Conservation (phyloP, 2,329 filamentous ascomycete genomes). For the Penicillium palitans region DNA sequence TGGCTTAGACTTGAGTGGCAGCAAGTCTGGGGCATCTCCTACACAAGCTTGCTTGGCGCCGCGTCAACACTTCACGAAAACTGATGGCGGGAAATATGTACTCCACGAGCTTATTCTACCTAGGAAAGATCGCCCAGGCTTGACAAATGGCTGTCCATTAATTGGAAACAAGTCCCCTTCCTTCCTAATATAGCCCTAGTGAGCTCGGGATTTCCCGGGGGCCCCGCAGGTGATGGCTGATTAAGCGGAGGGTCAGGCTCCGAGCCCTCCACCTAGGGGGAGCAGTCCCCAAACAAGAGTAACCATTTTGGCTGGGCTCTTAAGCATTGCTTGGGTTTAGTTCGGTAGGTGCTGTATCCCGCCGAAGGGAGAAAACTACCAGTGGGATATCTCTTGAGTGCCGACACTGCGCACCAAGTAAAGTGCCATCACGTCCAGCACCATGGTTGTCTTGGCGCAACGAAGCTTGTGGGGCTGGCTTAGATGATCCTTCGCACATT, state of each 20-base stretch:
- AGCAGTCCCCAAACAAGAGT: no score
- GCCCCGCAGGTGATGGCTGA: background rate
- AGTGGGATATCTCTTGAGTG: background rate
- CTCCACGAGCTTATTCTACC: conserved; percentile 20
- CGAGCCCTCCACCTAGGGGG: no score
- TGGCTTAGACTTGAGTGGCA: background rate
- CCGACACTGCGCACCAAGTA: background rate
- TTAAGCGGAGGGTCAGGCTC: background rate
- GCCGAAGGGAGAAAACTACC: background rate
- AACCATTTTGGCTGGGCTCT: no score
- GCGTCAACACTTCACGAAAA: conserved; percentile 10
- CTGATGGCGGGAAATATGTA: background rate
- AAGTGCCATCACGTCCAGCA: background rate
- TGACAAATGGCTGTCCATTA: background rate
- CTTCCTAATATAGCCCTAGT: no score
- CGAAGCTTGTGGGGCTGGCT: background rate
- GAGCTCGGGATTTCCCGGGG: background rate
- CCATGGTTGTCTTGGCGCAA: background rate
- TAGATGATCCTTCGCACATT: background rate
- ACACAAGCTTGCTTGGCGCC: conserved; percentile 15
- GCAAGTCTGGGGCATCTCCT: background rate
- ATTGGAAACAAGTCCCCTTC: background rate
- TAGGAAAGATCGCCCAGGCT: background rate
- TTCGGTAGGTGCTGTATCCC: background rate
- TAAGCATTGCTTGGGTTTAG: background rate